A percentile compares a stretch with the other conserved stretches of the same genome.
These are phyloP conservation scores for Xylaria telfairii DNA, from an alignment of 495 filamentous ascomycete genomes.

Conservation along the genomic window DNA sequence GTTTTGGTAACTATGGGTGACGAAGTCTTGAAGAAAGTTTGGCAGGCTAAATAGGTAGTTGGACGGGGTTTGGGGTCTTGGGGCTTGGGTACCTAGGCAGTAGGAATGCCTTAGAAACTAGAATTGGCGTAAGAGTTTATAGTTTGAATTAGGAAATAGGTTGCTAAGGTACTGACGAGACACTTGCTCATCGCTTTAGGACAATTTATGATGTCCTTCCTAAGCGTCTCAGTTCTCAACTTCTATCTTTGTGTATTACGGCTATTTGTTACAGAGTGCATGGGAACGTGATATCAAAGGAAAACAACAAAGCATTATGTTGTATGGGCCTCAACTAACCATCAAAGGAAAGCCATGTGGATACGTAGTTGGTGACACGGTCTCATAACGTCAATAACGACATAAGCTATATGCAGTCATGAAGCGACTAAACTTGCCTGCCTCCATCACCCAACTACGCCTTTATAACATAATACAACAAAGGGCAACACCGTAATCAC, in stretches of 20 bases:
- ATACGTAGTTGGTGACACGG: not conserved
- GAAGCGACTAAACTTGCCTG: constrained; percentile 4
- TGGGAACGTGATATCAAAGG: not conserved
- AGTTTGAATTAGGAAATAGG: not conserved
- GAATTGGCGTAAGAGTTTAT: not conserved
- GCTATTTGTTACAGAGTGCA: not conserved
- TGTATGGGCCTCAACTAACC: not conserved
- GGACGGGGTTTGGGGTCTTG: not conserved
- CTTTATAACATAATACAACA: constrained; percentile 6
- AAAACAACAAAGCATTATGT: not conserved
- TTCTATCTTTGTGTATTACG: not conserved
- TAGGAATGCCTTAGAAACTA: not conserved
- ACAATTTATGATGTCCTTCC: not conserved
- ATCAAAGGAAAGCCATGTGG: not conserved
- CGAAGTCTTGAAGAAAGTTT: not conserved
- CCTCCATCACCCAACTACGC: not conserved
- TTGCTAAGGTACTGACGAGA: not conserved
- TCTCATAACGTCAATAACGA: constrained; percentile 20
- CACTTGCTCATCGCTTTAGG: not conserved
- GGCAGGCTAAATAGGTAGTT: not conserved
- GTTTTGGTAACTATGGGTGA: not conserved
- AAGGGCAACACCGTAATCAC: constrained; percentile 17
- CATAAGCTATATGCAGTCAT: constrained; percentile 21
- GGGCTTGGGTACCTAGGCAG: not conserved
- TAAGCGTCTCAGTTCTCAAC: not conserved